Base-by-base conservation (phyloP, 202 grass and related monocot genomes). In the Eragrostis tef region DNA sequence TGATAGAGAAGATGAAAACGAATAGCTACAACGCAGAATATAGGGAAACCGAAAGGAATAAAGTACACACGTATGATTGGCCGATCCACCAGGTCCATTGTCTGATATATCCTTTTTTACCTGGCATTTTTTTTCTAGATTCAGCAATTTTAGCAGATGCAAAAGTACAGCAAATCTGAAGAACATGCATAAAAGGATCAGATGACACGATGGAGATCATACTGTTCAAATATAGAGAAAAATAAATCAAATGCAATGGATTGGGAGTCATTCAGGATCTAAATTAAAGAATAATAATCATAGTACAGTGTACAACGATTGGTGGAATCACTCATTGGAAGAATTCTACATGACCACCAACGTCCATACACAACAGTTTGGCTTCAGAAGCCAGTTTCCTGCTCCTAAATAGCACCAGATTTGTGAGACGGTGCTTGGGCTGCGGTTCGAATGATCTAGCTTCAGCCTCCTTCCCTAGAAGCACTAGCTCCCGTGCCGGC, bases 321-420 rank as follows among this genome's bases (percentile, higher is more conserved):
- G 20, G 62, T 61, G 76, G 75, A 80, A 90, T 77, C 20, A 49
- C 14, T 94, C 86, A 97, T 59, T 86, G 84, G 81, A 99, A 97
- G 86, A 99, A 99, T 85, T 99, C 90, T 41, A 99, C 87, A 89
- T 89, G 93, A 15, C 97, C 91, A 34, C 89, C 91, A 76, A 97
- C 90, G 81, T 99, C 97, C 86, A 53, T 92, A 81, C 93, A 99
- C 67, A 97, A 52, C 26, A 99, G 73, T 81, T 79, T 99, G 26
- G 89, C 91, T 73, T 92, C 93, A 1, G 81, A 77, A 83, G 93
- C 93, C 58, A 99, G 58, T 72, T 94, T 94, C 80, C 93, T 86
- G 74, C 97, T 99, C 75, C 74, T 90, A 48, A 76, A 67, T 44
- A 94, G 34, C 63, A 96, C 81, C 76, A 99, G 79, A 61, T 93